Percentiles rank a stretch among this genome's conserved stretches.
Conservation (phyloP, 495 filamentous ascomycete genomes). For the Aspergillus egyptiacus region DNA sequence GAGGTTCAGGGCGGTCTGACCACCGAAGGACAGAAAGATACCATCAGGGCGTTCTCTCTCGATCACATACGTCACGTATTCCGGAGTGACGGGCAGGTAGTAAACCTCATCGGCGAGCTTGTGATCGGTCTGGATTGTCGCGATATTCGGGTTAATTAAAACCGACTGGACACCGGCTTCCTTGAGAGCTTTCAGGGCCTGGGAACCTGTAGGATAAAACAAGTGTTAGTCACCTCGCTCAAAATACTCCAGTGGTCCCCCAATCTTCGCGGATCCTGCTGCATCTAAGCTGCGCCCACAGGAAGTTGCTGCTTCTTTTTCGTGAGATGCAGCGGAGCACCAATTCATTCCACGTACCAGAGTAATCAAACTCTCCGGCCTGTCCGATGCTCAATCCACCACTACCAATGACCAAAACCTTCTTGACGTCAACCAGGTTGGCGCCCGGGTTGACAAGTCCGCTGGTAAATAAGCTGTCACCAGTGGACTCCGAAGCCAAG, state of each 20-base stretch:
- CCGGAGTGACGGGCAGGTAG: constrained; percentile 93
- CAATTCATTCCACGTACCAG: constrained; percentile 51
- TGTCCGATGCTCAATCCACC: constrained; percentile 95
- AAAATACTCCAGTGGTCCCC: not conserved
- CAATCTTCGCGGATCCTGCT: not conserved
- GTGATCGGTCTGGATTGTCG: constrained; percentile 97
- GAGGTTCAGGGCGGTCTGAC: constrained; percentile 92
- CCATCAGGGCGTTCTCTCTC: constrained; percentile 87
- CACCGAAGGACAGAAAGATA: constrained; percentile 93
- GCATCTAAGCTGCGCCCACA: not conserved
- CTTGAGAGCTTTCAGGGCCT: constrained; percentile 92
- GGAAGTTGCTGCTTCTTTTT: not conserved
- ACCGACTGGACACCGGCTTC: constrained; percentile 92
- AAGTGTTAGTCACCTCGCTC: constrained; percentile 11
- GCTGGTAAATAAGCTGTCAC: constrained; percentile 82
- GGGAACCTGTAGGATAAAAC: constrained; percentile 60
- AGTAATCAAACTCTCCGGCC: constrained; percentile 97
- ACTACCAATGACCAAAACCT: constrained; percentile 87
- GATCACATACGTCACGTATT: constrained; percentile 97
- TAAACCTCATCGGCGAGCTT: constrained; percentile 97
- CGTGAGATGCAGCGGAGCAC: not conserved
- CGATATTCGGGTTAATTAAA: constrained; percentile 97
- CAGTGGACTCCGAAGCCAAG: constrained; percentile 51
- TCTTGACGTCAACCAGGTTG: constrained; percentile 85
- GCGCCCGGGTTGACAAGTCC: constrained; percentile 68